Base-by-base conservation (phyloP, 768 basidiomycete species). In the Panellus pusillus region DNA sequence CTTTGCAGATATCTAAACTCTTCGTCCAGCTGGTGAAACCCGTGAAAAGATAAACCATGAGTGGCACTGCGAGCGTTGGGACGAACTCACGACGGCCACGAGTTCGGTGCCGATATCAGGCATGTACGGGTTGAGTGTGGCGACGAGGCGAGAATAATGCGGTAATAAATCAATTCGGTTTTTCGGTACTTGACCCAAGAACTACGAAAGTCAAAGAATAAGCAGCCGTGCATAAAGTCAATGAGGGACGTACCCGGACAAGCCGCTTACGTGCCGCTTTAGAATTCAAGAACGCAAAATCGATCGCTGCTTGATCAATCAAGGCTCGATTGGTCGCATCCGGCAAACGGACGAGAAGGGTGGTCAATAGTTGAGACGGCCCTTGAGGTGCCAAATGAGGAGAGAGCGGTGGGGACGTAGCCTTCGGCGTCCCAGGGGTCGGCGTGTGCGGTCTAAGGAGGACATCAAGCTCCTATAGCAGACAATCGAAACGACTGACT, bases 221-320 rank as follows among this genome's bases (percentile, higher is more conserved):
- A 20, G 57, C 20, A 44, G 50, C 58, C 50, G 40, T 14, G 11
- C 19, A 13, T 24, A 2, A 20, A 24, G 24, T 14, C 45, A 42
- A 40, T 19, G 4, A 27, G 32, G 1, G 37, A 54, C 63, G 37
- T 58, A 94, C 95, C 81, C 86, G 94, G 60, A 92, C 78, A 37
- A 98, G 79, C 51, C 97, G 74, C 68, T 96, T 98, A 62, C 97
- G 78, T 12, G 95, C 92, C 18, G 96, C 93, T 68, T 98, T 98
- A 39, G 93, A 95, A 66, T 98, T 99, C 52, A 99, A 75, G 65
- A 95, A 93, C 0, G 93, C 92, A 68, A 99, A 99, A 58, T 99
- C 96, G 36, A 98, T 83, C 0, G 94, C 94, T 27, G 89, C 87
- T 70, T 96, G 92, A 66, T 99, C 97, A 52, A 98, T 90, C 55